A percentile compares a stretch with the other conserved stretches of the same genome.
Conservation (phyloP, 345 rosid genomes). For the Lumnitzera littorea region DNA sequence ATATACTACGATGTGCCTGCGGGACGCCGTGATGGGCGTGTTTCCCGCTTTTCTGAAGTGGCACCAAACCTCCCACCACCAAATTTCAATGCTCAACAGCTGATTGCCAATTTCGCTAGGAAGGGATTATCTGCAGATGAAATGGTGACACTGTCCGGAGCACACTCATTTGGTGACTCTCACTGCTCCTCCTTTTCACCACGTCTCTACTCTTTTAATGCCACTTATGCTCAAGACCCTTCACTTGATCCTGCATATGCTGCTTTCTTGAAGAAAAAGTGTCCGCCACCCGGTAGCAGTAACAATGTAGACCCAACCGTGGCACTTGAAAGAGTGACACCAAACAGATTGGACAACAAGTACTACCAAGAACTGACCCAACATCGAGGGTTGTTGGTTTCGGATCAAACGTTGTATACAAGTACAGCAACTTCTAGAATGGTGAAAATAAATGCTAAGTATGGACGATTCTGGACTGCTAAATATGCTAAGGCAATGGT, state of each 20-base stretch:
- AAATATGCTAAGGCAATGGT: conserved; percentile 34
- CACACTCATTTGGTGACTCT: conserved; percentile 27
- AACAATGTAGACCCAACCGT: neutral
- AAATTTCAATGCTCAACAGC: conserved; percentile 8
- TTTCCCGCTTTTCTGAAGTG: conserved; percentile 17
- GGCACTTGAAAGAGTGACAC: conserved; percentile 17
- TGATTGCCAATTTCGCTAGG: conserved; percentile 9
- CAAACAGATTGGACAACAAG: conserved; percentile 25
- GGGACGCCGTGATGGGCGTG: conserved; percentile 35
- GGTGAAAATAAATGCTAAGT: conserved; percentile 21
- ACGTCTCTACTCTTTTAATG: conserved; percentile 15
- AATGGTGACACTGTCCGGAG: conserved; percentile 39
- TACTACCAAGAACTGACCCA: conserved; percentile 24
- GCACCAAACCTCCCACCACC: conserved; percentile 21
- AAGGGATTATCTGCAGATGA: conserved; percentile 31
- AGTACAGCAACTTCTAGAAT: conserved; percentile 16
- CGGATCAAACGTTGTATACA: conserved; percentile 32
- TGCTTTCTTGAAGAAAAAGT: conserved; percentile 25
- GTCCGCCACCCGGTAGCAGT: conserved; percentile 11
- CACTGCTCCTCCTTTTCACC: conserved; percentile 31
- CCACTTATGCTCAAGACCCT: conserved; percentile 23
- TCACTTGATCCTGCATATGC: conserved; percentile 24
- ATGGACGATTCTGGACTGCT: conserved; percentile 20
- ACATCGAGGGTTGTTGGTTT: conserved; percentile 28
- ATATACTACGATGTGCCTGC: conserved; percentile 19